Percentiles rank a stretch among this genome's conserved stretches.
Conservation (phyloP, 768 basidiomycete genomes). For the Pleurotus eryngii region DNA sequence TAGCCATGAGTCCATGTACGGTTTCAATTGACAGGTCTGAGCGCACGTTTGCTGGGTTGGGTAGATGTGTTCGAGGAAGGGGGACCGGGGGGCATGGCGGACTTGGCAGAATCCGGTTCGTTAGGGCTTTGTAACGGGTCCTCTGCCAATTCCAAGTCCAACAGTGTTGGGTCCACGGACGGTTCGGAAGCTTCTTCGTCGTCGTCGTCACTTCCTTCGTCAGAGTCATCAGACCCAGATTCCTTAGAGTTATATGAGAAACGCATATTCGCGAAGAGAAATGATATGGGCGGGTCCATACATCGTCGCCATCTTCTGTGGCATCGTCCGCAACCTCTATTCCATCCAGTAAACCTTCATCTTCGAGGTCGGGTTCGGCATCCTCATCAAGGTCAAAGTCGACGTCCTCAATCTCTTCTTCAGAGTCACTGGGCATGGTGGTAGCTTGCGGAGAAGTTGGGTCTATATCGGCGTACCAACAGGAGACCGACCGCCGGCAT, state of each 20-base stretch:
- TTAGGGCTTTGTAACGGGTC: conserved; percentile 18
- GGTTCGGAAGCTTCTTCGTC: conserved; percentile 42
- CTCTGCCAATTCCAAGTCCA: conserved; percentile 21
- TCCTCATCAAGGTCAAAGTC: conserved; percentile 49
- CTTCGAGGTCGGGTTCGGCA: conserved; percentile 55
- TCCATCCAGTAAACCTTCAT: conserved; percentile 55
- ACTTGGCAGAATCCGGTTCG: conserved; percentile 18
- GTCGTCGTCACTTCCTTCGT: conserved; percentile 49
- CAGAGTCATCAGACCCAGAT: conserved; percentile 57
- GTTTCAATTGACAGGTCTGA: background rate
- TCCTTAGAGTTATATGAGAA: conserved; percentile 35
- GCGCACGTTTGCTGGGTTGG: conserved; percentile 32
- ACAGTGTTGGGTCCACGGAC: conserved; percentile 20
- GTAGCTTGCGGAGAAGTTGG: background rate
- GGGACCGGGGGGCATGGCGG: conserved; percentile 1
- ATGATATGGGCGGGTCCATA: conserved; percentile 29
- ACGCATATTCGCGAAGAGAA: background rate
- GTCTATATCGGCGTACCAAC: background rate
- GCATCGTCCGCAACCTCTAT: conserved; percentile 56
- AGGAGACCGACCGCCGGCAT: background rate
- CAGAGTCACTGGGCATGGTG: conserved; percentile 48
- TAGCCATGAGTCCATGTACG: conserved; percentile 12
- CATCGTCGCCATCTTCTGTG: conserved; percentile 68
- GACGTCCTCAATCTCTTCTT: conserved; percentile 53
- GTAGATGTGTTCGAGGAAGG: conserved; percentile 12